Conservation (phyloP, 768 basidiomycete species). For the Lactarius evosmus region DNA sequence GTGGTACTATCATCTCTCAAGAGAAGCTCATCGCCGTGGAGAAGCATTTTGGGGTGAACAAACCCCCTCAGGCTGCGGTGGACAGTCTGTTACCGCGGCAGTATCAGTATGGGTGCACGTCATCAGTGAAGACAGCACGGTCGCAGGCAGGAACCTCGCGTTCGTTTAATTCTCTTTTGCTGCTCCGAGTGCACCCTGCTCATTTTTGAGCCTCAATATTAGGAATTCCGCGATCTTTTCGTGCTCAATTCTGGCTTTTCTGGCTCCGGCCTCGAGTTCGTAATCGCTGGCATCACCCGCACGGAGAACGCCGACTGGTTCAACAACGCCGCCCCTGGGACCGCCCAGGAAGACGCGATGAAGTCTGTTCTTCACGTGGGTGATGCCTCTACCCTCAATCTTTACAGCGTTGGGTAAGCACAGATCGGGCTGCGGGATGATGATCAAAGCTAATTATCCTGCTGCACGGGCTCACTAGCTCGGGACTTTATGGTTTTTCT, state of each 20-base stretch:
- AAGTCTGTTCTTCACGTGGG: too few species aligned
- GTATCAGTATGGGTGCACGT: constrained; percentile 47
- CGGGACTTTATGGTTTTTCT: constrained; percentile 50
- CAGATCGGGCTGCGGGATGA: constrained; percentile 17
- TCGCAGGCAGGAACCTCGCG: constrained; percentile 46
- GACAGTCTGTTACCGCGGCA: constrained; percentile 22
- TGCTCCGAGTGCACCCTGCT: not conserved
- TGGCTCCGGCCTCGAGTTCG: constrained; percentile 40
- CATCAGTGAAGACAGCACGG: too few species aligned
- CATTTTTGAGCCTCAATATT: constrained; percentile 10
- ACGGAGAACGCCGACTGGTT: too few species aligned
- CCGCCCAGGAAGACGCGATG: too few species aligned
- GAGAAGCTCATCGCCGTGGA: too few species aligned
- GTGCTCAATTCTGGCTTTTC: constrained; percentile 45
- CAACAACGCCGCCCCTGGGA: too few species aligned
- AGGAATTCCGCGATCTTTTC: constrained; percentile 40
- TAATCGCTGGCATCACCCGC: constrained; percentile 42
- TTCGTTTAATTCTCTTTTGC: constrained; percentile 29
- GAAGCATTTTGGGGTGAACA: too few species aligned
- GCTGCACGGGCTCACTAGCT: constrained; percentile 37
- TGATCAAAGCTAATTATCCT: not conserved
- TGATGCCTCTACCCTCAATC: too few species aligned
- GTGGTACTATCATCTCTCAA: too few species aligned
- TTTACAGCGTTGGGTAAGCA: too few species aligned
- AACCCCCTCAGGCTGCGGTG: constrained; percentile 8